Percentiles rank a stretch among this genome's conserved stretches.
phyloP scores from a whole-genome alignment of 345 rosid species.

The Ceriops tagal region DNA sequence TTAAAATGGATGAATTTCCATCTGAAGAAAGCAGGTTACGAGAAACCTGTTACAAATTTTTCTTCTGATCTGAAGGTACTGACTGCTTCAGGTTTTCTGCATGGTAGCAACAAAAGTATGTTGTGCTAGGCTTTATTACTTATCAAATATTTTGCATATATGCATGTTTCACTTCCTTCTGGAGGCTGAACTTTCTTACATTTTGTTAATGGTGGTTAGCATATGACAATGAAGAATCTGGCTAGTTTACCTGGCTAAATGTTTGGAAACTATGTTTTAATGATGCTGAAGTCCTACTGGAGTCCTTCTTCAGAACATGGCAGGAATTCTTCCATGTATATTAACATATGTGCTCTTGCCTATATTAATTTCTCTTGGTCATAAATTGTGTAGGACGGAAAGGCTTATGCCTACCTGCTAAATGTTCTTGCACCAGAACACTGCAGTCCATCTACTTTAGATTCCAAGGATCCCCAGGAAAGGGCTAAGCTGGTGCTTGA shows the following conservation, averaged over 20 bases:
- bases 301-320: neutral
- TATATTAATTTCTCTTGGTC: conserved; percentile 19
- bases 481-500: conserved; percentile 72
- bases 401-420: conserved; percentile 80
- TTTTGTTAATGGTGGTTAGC: neutral
- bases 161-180: neutral
- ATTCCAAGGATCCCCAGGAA: conserved; percentile 59
- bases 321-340: neutral
- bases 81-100: conserved; percentile 13
- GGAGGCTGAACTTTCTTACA: neutral
- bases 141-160: neutral
- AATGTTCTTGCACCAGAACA: conserved; percentile 90
- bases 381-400: conserved; percentile 62
- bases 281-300: neutral
- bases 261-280: neutral
- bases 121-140: neutral
- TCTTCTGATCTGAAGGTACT: conserved; percentile 83
- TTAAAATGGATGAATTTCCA: conserved; percentile 93
- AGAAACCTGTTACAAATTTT: conserved; percentile 74
- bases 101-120: neutral
- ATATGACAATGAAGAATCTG: no score
- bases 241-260: neutral
- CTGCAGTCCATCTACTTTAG: conserved; percentile 71
- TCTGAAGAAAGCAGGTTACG: conserved; percentile 80
- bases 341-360: neutral